Percentiles rank a stretch among this genome's conserved stretches.
Evolutionary conservation across 345 rosid species (phyloP).

Genomic region (Acer saccharum): DNA sequence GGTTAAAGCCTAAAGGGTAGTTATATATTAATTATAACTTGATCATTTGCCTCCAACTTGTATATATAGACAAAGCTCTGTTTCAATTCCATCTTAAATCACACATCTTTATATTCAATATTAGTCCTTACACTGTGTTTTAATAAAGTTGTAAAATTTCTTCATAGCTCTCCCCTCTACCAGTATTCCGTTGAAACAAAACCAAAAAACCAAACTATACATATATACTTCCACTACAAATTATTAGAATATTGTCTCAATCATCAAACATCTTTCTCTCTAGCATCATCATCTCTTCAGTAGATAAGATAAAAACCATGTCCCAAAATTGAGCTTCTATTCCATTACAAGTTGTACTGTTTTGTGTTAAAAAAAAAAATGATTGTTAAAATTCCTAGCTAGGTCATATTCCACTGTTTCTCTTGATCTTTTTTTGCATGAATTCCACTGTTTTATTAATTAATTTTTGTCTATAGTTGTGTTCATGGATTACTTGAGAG

Average conservation of each 20-base stretch:
- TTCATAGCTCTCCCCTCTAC: background rate
- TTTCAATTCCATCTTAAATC: conserved; percentile 6
- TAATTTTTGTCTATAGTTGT: background rate
- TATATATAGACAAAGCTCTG: background rate
- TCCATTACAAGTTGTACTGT: no score
- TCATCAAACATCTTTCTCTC: conserved; percentile 1
- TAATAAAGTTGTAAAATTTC: background rate
- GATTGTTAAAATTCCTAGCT: no score
- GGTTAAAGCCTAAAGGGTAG: conserved; percentile 15
- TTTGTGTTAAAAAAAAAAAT: no score
- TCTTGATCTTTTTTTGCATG: background rate
- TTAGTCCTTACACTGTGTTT: background rate
- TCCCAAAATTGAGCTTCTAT: conserved; percentile 13
- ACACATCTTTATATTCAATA: background rate
- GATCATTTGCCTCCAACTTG: conserved; percentile 1
- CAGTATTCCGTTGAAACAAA: background rate
- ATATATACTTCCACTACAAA: conserved; percentile 12
- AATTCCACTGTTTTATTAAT: background rate
- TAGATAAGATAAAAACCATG: conserved; percentile 30
- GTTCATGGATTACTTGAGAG: conserved; percentile 46
- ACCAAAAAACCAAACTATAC: conserved; percentile 8
- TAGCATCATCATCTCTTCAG: background rate
- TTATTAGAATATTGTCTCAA: conserved; percentile 14
- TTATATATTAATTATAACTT: background rate
- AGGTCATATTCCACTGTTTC: background rate